Percentiles rank a stretch among this genome's conserved stretches.
phyloP scores from a whole-genome alignment of 208 protist species.

The Wallacemonas rigidus region DNA sequence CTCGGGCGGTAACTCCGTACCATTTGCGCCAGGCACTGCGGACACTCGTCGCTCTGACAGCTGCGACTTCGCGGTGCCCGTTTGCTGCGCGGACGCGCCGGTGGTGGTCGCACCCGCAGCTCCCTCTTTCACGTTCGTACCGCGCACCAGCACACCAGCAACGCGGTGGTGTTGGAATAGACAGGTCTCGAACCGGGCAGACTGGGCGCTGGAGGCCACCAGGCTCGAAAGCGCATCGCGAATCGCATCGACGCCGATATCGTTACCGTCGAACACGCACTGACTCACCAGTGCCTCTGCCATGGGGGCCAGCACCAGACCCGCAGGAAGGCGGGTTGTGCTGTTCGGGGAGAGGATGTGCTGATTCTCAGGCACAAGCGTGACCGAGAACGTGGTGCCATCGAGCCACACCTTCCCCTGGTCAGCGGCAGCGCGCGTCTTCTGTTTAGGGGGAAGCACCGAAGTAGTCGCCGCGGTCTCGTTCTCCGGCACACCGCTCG shows the following conservation, averaged over 20 bases:
- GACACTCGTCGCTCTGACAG: not conserved
- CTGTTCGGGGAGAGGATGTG: constrained; percentile 36
- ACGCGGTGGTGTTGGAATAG: constrained; percentile 35
- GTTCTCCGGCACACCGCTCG: not conserved
- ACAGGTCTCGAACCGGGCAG: constrained; percentile 31
- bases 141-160: constrained; percentile 63
- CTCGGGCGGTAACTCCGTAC: constrained; percentile 13
- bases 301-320: constrained; percentile 48
- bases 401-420: constrained; percentile 41
- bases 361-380: constrained; percentile 45
- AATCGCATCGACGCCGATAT: constrained; percentile 72
- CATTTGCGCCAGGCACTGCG: not conserved
- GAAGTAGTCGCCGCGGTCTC: not conserved
- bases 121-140: not conserved
- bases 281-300: constrained; percentile 39
- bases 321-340: constrained; percentile 33
- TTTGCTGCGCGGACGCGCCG: not conserved
- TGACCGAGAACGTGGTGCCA: constrained; percentile 29
- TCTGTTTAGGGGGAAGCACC: not conserved
- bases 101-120: not conserved
- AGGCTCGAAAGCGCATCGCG: constrained; percentile 26
- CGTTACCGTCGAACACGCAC: constrained; percentile 71
- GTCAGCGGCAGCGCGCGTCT: constrained; percentile 7
- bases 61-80: not conserved
- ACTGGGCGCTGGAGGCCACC: not conserved